Evolutionary conservation across 306 rosid genomes (phyloP).

Genomic region (Albizia julibrissin): DNA sequence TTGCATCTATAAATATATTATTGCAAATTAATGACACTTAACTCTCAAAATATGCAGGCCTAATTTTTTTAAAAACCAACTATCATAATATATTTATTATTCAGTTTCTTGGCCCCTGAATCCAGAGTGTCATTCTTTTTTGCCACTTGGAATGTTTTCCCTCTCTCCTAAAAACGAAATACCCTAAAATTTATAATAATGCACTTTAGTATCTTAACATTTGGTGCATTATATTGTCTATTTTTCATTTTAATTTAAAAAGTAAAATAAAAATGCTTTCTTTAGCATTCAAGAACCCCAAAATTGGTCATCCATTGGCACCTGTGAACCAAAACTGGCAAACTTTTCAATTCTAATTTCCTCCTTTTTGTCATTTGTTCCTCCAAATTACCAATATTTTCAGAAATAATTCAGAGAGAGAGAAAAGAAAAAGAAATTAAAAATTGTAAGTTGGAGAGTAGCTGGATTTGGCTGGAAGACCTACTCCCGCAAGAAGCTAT

Average conservation of each 20-base stretch:
- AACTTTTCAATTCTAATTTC: not conserved
- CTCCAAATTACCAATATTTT: not conserved
- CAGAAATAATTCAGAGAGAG: not conserved
- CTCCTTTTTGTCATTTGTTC: not conserved
- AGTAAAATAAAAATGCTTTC: not conserved
- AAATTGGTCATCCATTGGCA: not conserved
- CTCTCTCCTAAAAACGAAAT: not conserved
- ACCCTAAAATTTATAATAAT: not conserved
- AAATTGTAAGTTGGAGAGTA: not conserved
- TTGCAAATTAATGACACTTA: not conserved
- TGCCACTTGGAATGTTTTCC: slow-evolving; percentile 26
- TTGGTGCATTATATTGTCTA: not conserved
- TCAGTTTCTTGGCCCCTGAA: not conserved
- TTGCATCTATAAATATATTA: not conserved
- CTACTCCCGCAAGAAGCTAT: slow-evolving; percentile 82
- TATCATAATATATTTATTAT: not conserved
- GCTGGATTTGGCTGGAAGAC: slow-evolving; percentile 70
- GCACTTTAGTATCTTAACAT: not conserved
- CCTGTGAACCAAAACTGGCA: not conserved
- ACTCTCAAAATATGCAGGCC: not conserved
- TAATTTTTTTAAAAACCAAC: not conserved
- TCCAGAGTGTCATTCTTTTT: not conserved
- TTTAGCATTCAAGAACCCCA: not conserved
- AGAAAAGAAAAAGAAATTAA: not conserved
- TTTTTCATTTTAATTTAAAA: not conserved